Evolutionary conservation across 2,329 filamentous ascomycete species (phyloP), one percentile per base, ranked within the genome.

Genomic region (Tympanopsis confertula): DNA sequence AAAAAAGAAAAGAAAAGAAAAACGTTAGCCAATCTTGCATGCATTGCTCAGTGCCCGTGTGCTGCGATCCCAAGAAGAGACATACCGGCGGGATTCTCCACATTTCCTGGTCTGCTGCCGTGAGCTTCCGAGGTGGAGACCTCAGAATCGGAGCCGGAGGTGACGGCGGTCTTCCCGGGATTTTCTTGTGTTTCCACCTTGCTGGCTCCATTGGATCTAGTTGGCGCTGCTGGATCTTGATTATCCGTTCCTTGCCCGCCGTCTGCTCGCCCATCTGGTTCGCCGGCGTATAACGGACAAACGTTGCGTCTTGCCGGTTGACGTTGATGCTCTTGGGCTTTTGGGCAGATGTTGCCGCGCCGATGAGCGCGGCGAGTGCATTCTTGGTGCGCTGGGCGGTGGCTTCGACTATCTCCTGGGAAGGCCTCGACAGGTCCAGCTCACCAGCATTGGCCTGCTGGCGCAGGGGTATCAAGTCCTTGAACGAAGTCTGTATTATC

Each of bases 121-220:
- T 98, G 43, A 98, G 70, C 54, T 96, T 98, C 44, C 91, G 72
- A 0, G 91, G 88, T 13, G 91, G 91, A 3, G 86, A 94, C 57
- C 94, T 88, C 77, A 98, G 86, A 36, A 96, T 78, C 2, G 91
- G 91, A 13, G 91, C 86, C 1, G 91, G 91, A 3, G 91, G 91
- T 37, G 83, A 91, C 1, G 89, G 88, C 7, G 91, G 88, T 26
- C 89, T 88, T 49, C 86, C 75, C 7, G 89, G 89, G 40, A 98
- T 94, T 64, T 95, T 94, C 69, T 96, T 96, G 65, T 95, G 86
- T 61, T 96, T 96, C 66, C 95, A 95, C 54, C 95, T 96, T 2
- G 91, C 89, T 1, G 91, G 91, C 54, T 95, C 89, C 82, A 95
- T 84, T 0, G 91, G 91, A 60, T 98, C 91, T 47, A 82, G 73